phyloP scores from a whole-genome alignment of 164 flowering plant species.

The Santalum album region DNA sequence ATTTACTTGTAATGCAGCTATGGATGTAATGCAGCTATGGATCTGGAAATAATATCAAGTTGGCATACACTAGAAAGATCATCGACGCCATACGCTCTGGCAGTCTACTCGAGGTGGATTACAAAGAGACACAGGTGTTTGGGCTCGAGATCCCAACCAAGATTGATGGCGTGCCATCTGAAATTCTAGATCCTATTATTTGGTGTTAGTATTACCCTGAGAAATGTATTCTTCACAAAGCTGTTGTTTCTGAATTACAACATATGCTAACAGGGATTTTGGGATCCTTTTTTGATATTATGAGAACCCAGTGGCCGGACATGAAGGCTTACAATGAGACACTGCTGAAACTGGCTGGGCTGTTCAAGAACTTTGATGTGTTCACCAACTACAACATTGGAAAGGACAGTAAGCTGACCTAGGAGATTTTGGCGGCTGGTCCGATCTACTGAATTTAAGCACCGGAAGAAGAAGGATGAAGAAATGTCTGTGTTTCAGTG shows the following conservation, averaged over 20 bases:
- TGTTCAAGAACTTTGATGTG: constrained; percentile 83
- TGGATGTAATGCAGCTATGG: constrained; percentile 93
- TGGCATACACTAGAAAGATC: no score
- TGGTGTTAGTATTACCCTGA: constrained; percentile 42
- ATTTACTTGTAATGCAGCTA: no score
- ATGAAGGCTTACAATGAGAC: constrained; percentile 69
- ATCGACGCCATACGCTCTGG: no score
- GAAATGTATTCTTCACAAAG: no score
- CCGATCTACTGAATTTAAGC: constrained; percentile 39
- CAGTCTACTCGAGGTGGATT: no score
- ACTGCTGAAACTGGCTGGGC: constrained; percentile 67
- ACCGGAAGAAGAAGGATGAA: background rate
- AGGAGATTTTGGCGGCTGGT: constrained; percentile 91
- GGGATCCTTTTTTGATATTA: background rate
- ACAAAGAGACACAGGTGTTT: constrained; percentile 61
- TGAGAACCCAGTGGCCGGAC: constrained; percentile 63
- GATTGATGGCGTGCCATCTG: constrained; percentile 87
- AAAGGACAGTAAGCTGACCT: constrained; percentile 57
- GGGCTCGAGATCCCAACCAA: constrained; percentile 80
- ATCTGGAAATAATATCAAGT: constrained; percentile 55
- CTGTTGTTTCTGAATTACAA: no score
- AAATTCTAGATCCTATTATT: constrained; percentile 77
- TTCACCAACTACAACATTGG: constrained; percentile 79
- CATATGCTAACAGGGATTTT: background rate
- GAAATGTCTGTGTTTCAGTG: no score